Percentiles rank a stretch among this genome's conserved stretches.
These are phyloP conservation scores for Plasmodium vivax DNA, from an alignment of 169 alveolate species.

Conservation along the genomic window DNA sequence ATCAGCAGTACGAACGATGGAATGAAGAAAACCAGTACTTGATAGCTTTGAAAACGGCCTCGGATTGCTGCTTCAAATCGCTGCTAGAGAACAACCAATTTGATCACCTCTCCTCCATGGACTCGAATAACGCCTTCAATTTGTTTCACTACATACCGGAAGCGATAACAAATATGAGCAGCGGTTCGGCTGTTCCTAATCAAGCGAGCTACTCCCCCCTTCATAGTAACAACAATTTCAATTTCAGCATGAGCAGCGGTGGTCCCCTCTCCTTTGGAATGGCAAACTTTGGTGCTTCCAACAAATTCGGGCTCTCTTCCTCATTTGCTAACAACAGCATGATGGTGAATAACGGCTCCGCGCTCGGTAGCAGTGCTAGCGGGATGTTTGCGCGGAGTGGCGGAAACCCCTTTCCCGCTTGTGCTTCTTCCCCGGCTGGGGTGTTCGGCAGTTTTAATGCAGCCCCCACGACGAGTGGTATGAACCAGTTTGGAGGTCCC, in stretches of 20 bases:
- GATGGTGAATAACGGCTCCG: neutral
- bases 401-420: neutral
- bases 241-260: neutral
- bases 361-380: neutral
- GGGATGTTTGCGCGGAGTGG: constrained; percentile 5
- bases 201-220: neutral
- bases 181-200: neutral
- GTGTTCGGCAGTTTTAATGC: neutral
- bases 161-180: constrained; percentile 45
- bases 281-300: neutral
- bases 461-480: neutral
- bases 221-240: neutral
- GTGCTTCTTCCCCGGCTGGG: neutral
- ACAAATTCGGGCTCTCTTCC: neutral
- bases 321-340: neutral
- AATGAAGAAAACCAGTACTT: constrained; percentile 43
- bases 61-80: constrained; percentile 29
- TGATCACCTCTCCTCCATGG: neutral
- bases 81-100: neutral
- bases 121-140: constrained; percentile 24
- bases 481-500: neutral
- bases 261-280: constrained; percentile 1
- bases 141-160: constrained; percentile 65
- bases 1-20: constrained; percentile 1
- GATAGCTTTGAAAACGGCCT: constrained; percentile 55